phyloP scores from a whole-genome alignment of 345 rosid species.

The Populus euphratica region DNA sequence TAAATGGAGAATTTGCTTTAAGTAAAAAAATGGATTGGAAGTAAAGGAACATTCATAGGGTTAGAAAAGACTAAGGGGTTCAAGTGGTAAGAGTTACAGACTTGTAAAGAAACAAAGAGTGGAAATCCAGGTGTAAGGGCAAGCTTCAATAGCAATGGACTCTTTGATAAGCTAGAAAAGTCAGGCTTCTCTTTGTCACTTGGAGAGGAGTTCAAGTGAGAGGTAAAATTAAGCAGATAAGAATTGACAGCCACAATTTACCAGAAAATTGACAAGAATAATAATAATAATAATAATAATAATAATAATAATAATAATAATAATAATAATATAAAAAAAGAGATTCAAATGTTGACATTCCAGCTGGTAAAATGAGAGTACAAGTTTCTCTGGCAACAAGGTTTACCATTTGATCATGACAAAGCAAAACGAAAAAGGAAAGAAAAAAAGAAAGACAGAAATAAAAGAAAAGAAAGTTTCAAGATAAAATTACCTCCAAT shows the following conservation, averaged over 20 bases:
- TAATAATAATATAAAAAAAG: no score
- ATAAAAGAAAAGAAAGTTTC: no score
- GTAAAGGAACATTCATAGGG: constrained; percentile 52
- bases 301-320: no score
- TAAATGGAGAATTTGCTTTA: constrained; percentile 44
- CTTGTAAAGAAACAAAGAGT: constrained; percentile 9
- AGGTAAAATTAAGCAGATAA: constrained; percentile 18
- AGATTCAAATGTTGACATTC: no score
- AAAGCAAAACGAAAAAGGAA: no score
- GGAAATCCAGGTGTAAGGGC: constrained; percentile 9
- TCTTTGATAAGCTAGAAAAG: constrained; percentile 35
- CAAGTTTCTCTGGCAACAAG: no score
- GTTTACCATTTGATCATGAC: no score
- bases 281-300: no score
- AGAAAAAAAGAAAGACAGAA: no score
- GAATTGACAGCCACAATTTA: neutral
- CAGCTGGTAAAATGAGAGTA: no score
- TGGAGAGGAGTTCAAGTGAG: constrained; percentile 34
- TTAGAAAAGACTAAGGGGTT: constrained; percentile 20
- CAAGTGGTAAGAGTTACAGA: constrained; percentile 26
- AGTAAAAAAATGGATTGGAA: constrained; percentile 44
- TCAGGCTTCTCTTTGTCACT: neutral
- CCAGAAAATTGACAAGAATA: no score
- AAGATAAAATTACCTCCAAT: no score
- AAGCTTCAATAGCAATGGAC: constrained; percentile 6